Evolutionary conservation across 2,329 filamentous ascomycete species (phyloP).

Genomic region (Aspergillus ibericus): DNA sequence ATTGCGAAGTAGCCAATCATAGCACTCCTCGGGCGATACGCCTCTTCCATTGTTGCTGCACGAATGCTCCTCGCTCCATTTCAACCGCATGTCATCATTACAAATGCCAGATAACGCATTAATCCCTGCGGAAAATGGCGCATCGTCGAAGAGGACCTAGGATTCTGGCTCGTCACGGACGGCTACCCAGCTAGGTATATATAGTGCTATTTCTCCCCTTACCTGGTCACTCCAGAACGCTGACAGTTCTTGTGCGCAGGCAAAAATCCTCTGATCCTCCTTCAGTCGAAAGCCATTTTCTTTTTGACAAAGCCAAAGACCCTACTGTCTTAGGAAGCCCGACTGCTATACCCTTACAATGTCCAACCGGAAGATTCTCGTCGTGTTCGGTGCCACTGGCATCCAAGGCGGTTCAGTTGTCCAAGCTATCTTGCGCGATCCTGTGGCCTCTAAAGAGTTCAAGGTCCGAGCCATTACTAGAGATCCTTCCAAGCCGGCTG

Average conservation of each 20-base stretch:
- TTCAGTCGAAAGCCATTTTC: no score
- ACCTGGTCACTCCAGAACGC: no score
- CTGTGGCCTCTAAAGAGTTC: conserved; percentile 47
- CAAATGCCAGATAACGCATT: neutral
- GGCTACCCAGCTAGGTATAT: no score
- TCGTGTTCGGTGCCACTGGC: conserved; percentile 58
- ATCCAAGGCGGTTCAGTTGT: conserved; percentile 58
- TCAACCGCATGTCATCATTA: neutral
- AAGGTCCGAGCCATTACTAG: conserved; percentile 56
- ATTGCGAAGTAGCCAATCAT: conserved; percentile 15
- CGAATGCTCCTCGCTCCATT: neutral
- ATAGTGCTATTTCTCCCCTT: no score
- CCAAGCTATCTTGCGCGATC: conserved; percentile 38
- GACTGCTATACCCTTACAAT: neutral
- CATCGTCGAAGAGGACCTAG: neutral
- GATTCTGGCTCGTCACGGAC: no score
- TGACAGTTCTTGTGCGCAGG: no score
- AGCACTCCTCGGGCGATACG: neutral
- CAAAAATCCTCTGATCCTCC: no score
- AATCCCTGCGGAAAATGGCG: neutral
- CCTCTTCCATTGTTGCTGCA: neutral
- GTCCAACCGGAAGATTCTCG: conserved; percentile 43
- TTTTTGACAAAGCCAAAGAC: no score
- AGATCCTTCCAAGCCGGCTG: conserved; percentile 45
- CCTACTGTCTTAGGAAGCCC: no score